Evolutionary conservation across 768 basidiomycete genomes (phyloP), one percentile per base, ranked within the genome.

Genomic region (Dacryopinax spathularia): DNA sequence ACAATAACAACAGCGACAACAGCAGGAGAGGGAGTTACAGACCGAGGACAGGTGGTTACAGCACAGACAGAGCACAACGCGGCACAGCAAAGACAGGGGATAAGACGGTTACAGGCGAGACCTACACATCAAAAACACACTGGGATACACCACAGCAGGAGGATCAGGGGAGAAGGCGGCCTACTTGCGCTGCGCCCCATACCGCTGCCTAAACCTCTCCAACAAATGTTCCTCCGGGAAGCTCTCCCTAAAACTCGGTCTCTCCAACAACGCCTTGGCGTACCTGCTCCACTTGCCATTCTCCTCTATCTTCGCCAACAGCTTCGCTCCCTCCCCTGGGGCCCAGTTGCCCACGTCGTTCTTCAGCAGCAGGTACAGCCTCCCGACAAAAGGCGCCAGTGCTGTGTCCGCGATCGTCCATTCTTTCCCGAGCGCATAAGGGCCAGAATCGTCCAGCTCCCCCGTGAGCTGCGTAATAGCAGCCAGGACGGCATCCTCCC

Each of bases 401-500:
- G 83, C 80, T 5, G 81, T 79, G 67, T 87, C 87, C 13, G 85
- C 86, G 61, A 81, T 80, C n/a, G 79, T 82, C 71, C 78, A 87
- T 60, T 79, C 74, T 25, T 74, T 70, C 1, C 76, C 77, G 13
- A 75, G 48, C 67, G 15, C 80, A 75, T 29, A 82, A 48, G 75
- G 83, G 34, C 80, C 80, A 39, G 77, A 74, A 5, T 70, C 67
- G 0, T 82, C 80, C 33, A 88, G 75, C 27, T 82, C 73, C 2
- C 65, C 67, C 70, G 86, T 84, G 33, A 83, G 67, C 31, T 71
- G 72, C 60, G 83, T 79, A 41, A 84, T 68, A 0, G 74, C 81
- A 10, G 66, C 65, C 25, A 80, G 69, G 44, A 84, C 63, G 1
- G 73, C 73, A 12, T 77, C 78, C 62, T 78, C 77, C 4, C 78